Evolutionary conservation across 2,329 filamentous ascomycete species (phyloP).

Genomic region (Salinomyces thailandicus): DNA sequence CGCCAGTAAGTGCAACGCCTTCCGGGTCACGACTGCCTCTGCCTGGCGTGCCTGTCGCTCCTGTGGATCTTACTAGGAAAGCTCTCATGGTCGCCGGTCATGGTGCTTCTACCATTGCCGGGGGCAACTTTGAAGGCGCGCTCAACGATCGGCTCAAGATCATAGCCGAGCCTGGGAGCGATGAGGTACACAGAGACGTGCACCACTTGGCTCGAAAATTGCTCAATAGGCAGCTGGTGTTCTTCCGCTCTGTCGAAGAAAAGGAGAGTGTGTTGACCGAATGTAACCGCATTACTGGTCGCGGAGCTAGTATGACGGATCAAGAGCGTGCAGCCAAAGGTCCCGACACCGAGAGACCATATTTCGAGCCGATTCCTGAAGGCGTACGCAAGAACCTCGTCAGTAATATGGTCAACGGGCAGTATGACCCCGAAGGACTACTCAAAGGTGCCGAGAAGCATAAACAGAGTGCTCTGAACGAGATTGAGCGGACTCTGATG

Average conservation of each 20-base stretch:
- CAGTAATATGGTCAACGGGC: constrained; percentile 17
- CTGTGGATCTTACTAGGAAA: not conserved
- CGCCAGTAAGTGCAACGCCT: not conserved
- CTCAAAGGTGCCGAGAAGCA: constrained; percentile 8
- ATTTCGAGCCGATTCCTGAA: constrained; percentile 9
- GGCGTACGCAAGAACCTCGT: constrained; percentile 10
- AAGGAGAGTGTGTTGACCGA: constrained; percentile 8
- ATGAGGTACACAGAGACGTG: constrained; percentile 8
- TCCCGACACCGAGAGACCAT: not conserved
- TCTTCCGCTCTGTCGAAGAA: constrained; percentile 11
- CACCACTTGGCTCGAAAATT: constrained; percentile 13
- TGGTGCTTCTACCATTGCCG: constrained; percentile 17
- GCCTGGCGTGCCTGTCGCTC: not conserved
- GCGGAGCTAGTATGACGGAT: constrained; percentile 6
- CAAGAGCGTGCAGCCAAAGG: constrained; percentile 2
- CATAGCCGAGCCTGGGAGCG: constrained; percentile 11
- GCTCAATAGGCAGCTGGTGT: constrained; percentile 11
- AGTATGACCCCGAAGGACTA: constrained; percentile 13
- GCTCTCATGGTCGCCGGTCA: constrained; percentile 5
- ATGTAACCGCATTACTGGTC: constrained; percentile 2
- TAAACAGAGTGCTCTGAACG: constrained; percentile 16
- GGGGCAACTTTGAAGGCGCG: constrained; percentile 17
- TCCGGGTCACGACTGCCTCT: not conserved
- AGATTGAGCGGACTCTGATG: constrained; percentile 11
- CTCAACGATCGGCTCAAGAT: constrained; percentile 17